These are phyloP conservation scores for Elongisporangium undulatum DNA, from an alignment of 352 stramenopile genomes.

Conservation along the genomic window DNA sequence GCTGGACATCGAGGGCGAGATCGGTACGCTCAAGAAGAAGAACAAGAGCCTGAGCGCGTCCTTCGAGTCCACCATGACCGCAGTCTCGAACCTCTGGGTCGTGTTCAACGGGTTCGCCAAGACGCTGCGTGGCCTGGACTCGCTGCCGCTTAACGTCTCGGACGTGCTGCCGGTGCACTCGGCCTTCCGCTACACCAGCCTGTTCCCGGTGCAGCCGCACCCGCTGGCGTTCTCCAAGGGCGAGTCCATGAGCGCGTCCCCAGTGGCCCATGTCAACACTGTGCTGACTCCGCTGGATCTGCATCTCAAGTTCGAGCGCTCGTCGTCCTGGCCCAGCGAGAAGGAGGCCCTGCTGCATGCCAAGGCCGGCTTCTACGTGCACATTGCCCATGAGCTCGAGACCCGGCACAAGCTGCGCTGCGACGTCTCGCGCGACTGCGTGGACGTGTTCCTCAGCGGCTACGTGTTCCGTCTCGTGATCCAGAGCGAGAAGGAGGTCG, in stretches of 20 bases:
- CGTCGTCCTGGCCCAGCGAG: slow-evolving; percentile 84
- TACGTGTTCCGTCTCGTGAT: slow-evolving; percentile 84
- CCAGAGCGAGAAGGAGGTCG: slow-evolving; percentile 73
- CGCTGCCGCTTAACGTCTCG: slow-evolving; percentile 82
- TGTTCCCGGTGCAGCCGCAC: slow-evolving; percentile 79
- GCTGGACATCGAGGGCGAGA: slow-evolving; percentile 55
- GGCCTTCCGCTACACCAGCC: slow-evolving; percentile 83
- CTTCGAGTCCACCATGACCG: slow-evolving; percentile 76
- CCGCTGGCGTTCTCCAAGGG: slow-evolving; percentile 80
- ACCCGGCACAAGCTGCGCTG: slow-evolving; percentile 52
- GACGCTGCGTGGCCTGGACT: slow-evolving; percentile 68
- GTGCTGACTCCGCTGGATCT: slow-evolving; percentile 71
- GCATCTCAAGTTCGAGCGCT: slow-evolving; percentile 82
- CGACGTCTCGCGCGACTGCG: slow-evolving; percentile 62
- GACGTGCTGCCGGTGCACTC: slow-evolving; percentile 77
- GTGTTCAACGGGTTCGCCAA: slow-evolving; percentile 83
- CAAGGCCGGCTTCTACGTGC: slow-evolving; percentile 89
- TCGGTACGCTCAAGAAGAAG: slow-evolving; percentile 28
- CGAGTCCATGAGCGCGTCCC: slow-evolving; percentile 45
- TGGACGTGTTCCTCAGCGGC: slow-evolving; percentile 81
- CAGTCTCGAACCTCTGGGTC: slow-evolving; percentile 66
- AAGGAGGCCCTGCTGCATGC: slow-evolving; percentile 69
- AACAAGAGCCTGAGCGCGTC: slow-evolving; percentile 29
- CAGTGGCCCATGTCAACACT: slow-evolving; percentile 62
- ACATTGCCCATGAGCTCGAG: slow-evolving; percentile 80